Conservation (phyloP, 345 rosid species). For the Camelina sativa region DNA sequence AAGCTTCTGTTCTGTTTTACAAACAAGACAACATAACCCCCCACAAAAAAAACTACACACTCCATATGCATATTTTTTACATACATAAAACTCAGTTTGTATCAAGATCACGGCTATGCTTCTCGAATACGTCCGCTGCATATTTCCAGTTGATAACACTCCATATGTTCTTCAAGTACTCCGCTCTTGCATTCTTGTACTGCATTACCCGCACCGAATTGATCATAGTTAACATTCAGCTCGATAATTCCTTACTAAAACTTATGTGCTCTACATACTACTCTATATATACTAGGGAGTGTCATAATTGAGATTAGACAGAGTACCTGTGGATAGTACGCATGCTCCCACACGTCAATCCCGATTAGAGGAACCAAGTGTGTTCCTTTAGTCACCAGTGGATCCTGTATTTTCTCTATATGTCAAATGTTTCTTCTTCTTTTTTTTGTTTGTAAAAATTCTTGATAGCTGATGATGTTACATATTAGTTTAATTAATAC, state of each 20-base stretch:
- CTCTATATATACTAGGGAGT: neutral
- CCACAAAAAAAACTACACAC: neutral
- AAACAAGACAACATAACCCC: neutral
- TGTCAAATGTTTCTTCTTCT: neutral
- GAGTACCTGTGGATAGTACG: constrained; percentile 88
- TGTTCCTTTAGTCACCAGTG: constrained; percentile 79
- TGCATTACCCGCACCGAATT: constrained; percentile 42
- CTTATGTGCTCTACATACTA: neutral
- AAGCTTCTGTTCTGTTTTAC: neutral
- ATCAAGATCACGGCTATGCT: constrained; percentile 36
- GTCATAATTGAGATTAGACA: neutral
- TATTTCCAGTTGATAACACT: constrained; percentile 89
- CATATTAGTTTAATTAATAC: neutral
- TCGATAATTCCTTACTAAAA: neutral
- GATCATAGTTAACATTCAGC: neutral
- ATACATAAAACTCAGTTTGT: constrained; percentile 3
- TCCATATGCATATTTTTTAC: neutral
- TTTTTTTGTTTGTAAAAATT: neutral
- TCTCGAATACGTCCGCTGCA: constrained; percentile 61
- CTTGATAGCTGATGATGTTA: neutral
- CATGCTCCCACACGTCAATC: constrained; percentile 98
- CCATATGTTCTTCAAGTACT: constrained; percentile 94
- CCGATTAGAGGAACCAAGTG: constrained; percentile 80
- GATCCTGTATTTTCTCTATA: constrained; percentile 62
- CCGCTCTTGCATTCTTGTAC: constrained; percentile 89